phyloP scores from a whole-genome alignment of 345 rosid species.

The Rhizophora mangle region DNA sequence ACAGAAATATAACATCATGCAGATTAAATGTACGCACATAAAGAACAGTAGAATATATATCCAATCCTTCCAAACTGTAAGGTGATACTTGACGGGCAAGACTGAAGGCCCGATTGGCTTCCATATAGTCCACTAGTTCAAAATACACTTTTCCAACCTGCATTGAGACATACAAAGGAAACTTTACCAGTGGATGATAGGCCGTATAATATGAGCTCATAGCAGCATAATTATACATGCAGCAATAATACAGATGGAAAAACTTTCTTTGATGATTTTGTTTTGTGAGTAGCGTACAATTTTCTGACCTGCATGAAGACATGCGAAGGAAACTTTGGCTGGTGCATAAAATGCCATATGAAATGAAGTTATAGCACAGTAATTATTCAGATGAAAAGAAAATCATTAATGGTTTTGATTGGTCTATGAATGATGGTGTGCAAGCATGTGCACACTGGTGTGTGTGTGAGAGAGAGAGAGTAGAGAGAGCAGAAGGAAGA shows the following conservation, averaged over 20 bases:
- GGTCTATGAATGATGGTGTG: too few species aligned
- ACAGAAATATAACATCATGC: conserved; percentile 3
- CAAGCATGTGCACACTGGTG: too few species aligned
- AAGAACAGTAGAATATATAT: conserved; percentile 88
- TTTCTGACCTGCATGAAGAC: too few species aligned
- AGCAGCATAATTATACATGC: neutral
- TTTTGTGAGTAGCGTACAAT: too few species aligned
- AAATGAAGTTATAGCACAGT: too few species aligned
- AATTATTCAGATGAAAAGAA: too few species aligned
- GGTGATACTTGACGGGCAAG: conserved; percentile 81
- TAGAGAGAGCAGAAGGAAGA: neutral
- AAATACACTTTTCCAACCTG: conserved; percentile 94
- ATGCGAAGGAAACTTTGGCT: too few species aligned
- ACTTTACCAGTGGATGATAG: neutral
- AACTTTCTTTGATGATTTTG: neutral
- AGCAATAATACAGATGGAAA: neutral
- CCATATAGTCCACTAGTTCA: conserved; percentile 85
- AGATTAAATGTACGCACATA: conserved; percentile 55
- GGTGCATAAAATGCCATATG: too few species aligned
- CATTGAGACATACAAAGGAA: conserved; percentile 13
- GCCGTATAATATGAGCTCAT: neutral
- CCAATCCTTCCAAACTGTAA: conserved; percentile 94
- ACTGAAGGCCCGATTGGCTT: conserved; percentile 82
- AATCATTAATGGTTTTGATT: too few species aligned
- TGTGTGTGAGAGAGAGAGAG: too few species aligned